Evolutionary conservation across 192 early-diverging fungal species (phyloP), one percentile per base, ranked within the genome.

Genomic region (Piromyces finnis): DNA sequence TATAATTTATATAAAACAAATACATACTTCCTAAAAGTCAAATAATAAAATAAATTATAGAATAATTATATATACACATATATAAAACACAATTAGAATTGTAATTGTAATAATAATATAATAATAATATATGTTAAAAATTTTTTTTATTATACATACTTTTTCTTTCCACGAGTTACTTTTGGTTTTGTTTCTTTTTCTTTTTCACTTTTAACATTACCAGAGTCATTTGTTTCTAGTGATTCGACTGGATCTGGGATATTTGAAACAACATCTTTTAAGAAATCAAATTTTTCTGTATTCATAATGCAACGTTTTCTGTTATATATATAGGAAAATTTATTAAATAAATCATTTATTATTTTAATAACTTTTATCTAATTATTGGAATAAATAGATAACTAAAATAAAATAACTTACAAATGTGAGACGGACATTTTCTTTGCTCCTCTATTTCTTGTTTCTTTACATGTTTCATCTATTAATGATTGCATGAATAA

Each of bases 401-500:
- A n/a, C n/a, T n/a, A n/a, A n/a, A n/a, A 81, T 78, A 36, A 29
- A 35, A 79, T 79, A 59, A 84, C 90, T 84, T 92, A 96, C 94
- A 99, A 82, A 81, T 99, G 97, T 37, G 92, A 89, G 9, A 92
- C 89, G 29, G 92, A 91, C 84, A 99, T 85, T 81, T 94, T 93
- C 82, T 95, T 96, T 35, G 93, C 91, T 80, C 90, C 90, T 82
- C 94, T 87, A 68, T 86, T 83, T 36, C 93, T 90, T 28, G 96
- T 92, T 82, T 96, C 92, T 80, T 91, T 90, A 84, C 91, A 92
- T 28, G 95, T 91, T 78, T 95, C 92, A 80, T 95, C 93, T 78
- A 99, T 92, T 30, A 99, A 87, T 0, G 93, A 92, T 80, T 96
- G 92, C 92, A 99, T 93, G 81, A 99, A 99, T 32, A 96, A 88